These are phyloP conservation scores for Uronychia setigera DNA, from an alignment of 73 alveolate genomes.

Conservation along the genomic window DNA sequence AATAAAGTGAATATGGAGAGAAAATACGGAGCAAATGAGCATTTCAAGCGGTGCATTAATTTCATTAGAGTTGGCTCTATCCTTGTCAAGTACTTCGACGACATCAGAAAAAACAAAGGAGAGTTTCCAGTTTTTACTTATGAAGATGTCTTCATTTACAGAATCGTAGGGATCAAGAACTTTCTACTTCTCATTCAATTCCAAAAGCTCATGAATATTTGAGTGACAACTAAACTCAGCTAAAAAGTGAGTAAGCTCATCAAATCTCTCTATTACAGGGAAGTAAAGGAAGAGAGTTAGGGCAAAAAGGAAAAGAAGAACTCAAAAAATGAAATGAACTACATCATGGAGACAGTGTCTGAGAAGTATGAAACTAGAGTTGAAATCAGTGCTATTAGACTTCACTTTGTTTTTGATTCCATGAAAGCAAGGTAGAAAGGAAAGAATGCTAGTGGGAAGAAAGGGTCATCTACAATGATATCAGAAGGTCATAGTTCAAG, in stretches of 20 bases:
- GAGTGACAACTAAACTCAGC: background rate
- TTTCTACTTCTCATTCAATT: background rate
- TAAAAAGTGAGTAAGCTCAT: background rate
- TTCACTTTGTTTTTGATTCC: background rate
- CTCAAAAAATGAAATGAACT: background rate
- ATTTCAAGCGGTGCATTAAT: background rate
- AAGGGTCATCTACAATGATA: background rate
- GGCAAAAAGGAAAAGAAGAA: background rate
- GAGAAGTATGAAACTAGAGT: background rate
- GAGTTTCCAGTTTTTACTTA: background rate
- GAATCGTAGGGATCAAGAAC: background rate
- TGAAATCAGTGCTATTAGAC: background rate
- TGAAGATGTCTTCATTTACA: background rate
- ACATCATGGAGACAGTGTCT: background rate
- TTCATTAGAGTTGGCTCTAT: background rate
- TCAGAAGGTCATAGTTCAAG: background rate
- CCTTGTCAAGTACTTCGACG: background rate
- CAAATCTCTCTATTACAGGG: background rate
- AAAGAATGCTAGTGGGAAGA: background rate
- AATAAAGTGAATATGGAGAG: background rate
- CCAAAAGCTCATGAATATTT: too few species aligned
- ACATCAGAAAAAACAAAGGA: background rate
- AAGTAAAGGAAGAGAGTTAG: background rate
- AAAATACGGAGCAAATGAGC: background rate
- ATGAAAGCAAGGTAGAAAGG: background rate